phyloP scores from a whole-genome alignment of 805 yeast species.

The Ogataea dorogensis region DNA sequence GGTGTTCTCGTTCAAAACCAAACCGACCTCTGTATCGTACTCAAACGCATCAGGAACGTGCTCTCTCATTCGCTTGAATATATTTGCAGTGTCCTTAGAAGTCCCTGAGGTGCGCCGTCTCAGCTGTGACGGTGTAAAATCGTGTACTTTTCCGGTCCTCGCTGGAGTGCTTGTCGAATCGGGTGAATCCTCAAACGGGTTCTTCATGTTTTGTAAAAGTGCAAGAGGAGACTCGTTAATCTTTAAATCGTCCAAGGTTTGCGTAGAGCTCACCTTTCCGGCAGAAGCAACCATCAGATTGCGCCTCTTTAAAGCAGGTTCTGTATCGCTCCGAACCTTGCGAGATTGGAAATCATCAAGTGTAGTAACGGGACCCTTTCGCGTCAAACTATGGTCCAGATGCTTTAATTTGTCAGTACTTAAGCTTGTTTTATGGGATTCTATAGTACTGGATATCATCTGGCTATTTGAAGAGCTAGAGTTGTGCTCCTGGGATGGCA shows the following conservation, averaged over 20 bases:
- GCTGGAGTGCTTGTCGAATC: constrained; percentile 23
- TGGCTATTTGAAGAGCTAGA: neutral
- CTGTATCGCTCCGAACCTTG: constrained; percentile 1
- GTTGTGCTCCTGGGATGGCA: neutral
- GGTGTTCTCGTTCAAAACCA: constrained; percentile 23
- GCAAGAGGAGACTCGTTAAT: constrained; percentile 26
- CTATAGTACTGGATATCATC: neutral
- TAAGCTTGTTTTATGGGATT: neutral
- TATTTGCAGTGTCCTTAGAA: constrained; percentile 18
- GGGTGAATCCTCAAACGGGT: constrained; percentile 39
- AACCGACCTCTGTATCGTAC: constrained; percentile 28
- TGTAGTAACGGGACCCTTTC: neutral
- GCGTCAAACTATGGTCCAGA: neutral
- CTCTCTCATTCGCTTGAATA: constrained; percentile 26
- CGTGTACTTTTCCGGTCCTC: constrained; percentile 2
- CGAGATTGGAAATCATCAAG: neutral
- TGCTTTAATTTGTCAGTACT: neutral
- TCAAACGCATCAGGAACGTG: constrained; percentile 23
- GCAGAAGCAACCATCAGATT: neutral
- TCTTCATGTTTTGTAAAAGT: constrained; percentile 29
- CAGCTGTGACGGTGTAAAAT: constrained; percentile 6
- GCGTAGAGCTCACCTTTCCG: constrained; percentile 1
- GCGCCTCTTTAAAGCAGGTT: constrained; percentile 1
- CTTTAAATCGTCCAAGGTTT: constrained; percentile 7
- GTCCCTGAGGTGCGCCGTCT: constrained; percentile 1